phyloP scores from a whole-genome alignment of 1,139 yeast genomes.

The Yamadazyma spencermartinsiae region DNA sequence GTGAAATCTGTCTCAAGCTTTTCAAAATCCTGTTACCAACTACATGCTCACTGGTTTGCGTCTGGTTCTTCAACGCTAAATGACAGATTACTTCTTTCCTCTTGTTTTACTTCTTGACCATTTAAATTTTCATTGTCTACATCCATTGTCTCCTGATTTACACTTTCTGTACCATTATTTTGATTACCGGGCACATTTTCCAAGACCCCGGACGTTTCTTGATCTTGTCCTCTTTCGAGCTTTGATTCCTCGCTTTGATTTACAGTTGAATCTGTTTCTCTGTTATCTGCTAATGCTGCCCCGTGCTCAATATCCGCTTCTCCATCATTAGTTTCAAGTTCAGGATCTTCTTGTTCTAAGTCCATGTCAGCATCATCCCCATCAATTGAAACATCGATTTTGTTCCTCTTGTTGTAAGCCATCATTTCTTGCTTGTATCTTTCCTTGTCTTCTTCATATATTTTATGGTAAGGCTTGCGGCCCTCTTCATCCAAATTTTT shows the following conservation, averaged over 20 bases:
- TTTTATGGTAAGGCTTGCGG: conserved; percentile 71
- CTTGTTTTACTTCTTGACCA: conserved; percentile 4
- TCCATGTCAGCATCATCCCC: conserved; percentile 10
- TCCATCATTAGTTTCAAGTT: conserved; percentile 16
- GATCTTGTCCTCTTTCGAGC: no score
- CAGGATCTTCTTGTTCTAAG: conserved; percentile 10
- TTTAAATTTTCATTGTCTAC: no score
- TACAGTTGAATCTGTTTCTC: conserved; percentile 14
- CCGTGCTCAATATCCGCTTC: conserved; percentile 20
- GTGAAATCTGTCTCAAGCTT: no score
- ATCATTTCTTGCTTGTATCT: conserved; percentile 77
- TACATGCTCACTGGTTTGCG: background rate
- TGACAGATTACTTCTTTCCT: background rate
- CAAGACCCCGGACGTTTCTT: no score
- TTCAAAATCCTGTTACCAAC: no score
- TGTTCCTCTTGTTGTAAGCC: conserved; percentile 50
- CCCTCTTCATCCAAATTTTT: conserved; percentile 68
- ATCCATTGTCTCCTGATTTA: conserved; percentile 8
- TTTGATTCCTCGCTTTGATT: conserved; percentile 16
- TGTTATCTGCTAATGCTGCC: conserved; percentile 9
- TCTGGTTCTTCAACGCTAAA: background rate
- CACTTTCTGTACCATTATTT: conserved; percentile 3
- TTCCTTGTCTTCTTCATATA: conserved; percentile 77
- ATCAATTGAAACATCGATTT: conserved; percentile 7
- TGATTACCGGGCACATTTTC: conserved; percentile 15